phyloP scores from a whole-genome alignment of 345 rosid species.

The Pistacia integerrima region DNA sequence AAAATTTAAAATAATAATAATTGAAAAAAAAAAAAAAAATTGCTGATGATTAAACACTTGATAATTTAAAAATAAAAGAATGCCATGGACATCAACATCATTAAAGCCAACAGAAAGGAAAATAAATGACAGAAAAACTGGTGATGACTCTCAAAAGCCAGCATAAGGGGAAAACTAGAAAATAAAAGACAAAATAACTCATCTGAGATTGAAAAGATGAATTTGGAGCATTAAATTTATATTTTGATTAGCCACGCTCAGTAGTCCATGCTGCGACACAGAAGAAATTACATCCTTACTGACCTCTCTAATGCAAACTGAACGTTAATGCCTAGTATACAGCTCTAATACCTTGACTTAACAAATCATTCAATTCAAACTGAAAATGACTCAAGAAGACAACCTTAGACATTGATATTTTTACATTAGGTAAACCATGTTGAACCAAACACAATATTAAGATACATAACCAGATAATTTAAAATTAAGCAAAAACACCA shows the following conservation, averaged over 20 bases:
- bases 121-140: not conserved
- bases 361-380: not conserved
- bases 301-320: not conserved
- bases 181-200: not conserved
- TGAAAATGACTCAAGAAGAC: conserved; percentile 6
- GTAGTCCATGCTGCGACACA: not conserved
- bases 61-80: not conserved
- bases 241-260: not conserved
- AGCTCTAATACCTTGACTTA: not conserved
- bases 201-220: not conserved
- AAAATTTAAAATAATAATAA: not conserved
- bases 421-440: too few relatives aligned
- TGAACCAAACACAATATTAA: too few relatives aligned
- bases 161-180: not conserved
- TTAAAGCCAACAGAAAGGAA: not conserved
- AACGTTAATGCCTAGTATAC: not conserved
- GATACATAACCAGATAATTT: too few relatives aligned
- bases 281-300: not conserved
- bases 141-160: not conserved
- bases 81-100: not conserved
- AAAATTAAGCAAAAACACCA: too few relatives aligned
- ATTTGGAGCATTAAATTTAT: too few relatives aligned
- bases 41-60: not conserved
- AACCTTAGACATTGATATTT: too few relatives aligned
- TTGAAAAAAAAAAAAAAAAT: too few relatives aligned